phyloP scores from a whole-genome alignment of 2,329 filamentous ascomycete genomes.

The Trichocomaceae sp. region DNA sequence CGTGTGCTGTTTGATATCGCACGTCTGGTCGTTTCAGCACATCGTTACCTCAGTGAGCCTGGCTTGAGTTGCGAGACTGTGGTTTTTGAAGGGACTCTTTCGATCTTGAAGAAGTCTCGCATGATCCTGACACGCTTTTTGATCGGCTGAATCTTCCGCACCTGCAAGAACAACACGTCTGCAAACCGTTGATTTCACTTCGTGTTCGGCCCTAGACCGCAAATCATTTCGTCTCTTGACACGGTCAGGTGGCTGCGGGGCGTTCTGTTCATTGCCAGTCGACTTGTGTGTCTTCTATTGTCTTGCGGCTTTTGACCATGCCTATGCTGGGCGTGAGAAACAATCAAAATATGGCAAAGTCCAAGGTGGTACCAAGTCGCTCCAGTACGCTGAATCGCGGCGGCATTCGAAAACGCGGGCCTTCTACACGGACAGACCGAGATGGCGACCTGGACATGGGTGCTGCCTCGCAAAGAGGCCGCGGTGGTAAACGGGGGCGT shows the following conservation, averaged over 20 bases:
- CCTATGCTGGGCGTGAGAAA: slow-evolving; percentile 15
- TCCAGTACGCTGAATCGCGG: slow-evolving; percentile 35
- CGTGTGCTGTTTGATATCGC: not conserved
- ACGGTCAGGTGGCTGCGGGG: not conserved
- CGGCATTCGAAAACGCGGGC: slow-evolving; percentile 47
- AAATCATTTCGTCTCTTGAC: not conserved
- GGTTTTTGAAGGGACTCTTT: not conserved
- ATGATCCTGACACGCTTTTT: not conserved
- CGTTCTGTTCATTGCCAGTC: not conserved
- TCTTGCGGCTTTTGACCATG: slow-evolving; percentile 4
- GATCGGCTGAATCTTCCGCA: not conserved
- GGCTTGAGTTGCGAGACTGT: not conserved
- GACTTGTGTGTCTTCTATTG: too few species aligned
- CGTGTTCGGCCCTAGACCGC: not conserved
- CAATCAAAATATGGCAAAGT: slow-evolving; percentile 26
- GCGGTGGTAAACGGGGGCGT: slow-evolving; percentile 30
- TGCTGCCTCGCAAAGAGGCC: slow-evolving; percentile 27
- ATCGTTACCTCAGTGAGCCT: not conserved
- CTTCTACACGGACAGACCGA: slow-evolving; percentile 43
- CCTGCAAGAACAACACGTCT: not conserved
- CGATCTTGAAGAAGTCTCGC: slow-evolving; percentile 3
- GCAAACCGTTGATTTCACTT: not conserved
- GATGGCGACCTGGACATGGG: slow-evolving; percentile 59
- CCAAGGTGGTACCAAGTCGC: slow-evolving; percentile 25
- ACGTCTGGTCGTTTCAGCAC: not conserved